Conservation (phyloP, 257 asterid species). For the Solanum pimpinellifolium region DNA sequence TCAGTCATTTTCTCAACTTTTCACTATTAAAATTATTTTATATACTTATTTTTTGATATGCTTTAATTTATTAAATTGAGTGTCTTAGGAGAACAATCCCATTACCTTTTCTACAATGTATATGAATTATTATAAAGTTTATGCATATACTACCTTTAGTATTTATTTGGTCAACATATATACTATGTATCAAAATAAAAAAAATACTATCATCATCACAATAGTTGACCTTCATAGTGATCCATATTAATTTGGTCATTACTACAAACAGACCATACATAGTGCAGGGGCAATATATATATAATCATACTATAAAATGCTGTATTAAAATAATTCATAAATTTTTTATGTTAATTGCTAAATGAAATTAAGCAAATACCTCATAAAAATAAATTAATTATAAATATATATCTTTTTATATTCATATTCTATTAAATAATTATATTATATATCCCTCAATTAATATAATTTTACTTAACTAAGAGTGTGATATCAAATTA, state of each 20-base stretch:
- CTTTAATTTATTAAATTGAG: too few relatives aligned
- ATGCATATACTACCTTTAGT: background rate
- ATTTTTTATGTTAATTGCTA: background rate
- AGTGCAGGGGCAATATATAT: background rate
- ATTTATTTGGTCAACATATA: background rate
- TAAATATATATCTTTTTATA: too few relatives aligned
- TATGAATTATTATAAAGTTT: background rate
- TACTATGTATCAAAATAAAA: background rate
- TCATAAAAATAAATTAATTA: too few relatives aligned
- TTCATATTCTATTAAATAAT: too few relatives aligned
- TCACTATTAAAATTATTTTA: too few relatives aligned
- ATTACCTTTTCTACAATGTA: background rate
- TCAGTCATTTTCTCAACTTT: too few relatives aligned
- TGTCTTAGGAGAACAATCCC: too few relatives aligned
- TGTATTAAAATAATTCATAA: background rate
- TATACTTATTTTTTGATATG: background rate
- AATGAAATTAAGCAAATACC: too few relatives aligned
- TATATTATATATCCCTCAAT: rapidly evolving
- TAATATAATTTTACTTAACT: too few relatives aligned
- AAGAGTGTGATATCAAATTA: too few relatives aligned
- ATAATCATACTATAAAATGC: too few relatives aligned
- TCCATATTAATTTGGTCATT: background rate
- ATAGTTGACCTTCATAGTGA: background rate
- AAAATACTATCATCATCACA: background rate
- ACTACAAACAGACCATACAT: background rate